Evolutionary conservation across 2,329 filamentous ascomycete species (phyloP).

Genomic region (Ceratocystis lukuohia): DNA sequence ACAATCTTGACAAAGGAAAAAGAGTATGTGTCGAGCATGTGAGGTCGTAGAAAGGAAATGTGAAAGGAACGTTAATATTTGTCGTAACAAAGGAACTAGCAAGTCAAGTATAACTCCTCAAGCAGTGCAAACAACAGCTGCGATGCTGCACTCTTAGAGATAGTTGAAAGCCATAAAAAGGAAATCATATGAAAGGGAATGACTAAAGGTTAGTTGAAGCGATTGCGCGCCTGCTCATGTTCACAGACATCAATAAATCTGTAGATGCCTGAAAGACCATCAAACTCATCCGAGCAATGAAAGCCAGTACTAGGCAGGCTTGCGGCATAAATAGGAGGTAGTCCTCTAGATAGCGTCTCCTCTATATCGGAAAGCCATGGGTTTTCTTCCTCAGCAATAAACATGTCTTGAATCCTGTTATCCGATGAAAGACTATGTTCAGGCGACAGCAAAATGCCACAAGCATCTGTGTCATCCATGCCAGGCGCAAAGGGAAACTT

Average conservation of each 20-base stretch:
- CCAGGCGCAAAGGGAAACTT: constrained; percentile 74
- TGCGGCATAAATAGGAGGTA: constrained; percentile 30
- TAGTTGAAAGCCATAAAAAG: neutral
- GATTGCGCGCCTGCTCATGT: constrained; percentile 23
- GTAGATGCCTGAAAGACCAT: constrained; percentile 45
- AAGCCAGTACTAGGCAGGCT: constrained; percentile 30
- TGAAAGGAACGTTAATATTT: constrained; percentile 13
- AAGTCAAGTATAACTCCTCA: constrained; percentile 17
- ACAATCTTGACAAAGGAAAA: constrained; percentile 8
- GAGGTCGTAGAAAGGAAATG: constrained; percentile 13
- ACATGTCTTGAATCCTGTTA: constrained; percentile 30
- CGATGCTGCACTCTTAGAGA: neutral
- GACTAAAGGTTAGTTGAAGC: constrained; percentile 10
- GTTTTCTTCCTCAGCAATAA: constrained; percentile 33
- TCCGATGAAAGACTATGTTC: constrained; percentile 37
- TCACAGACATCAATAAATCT: constrained; percentile 47
- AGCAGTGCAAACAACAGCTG: neutral
- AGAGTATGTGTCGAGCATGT: constrained; percentile 1
- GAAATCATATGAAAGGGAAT: constrained; percentile 11
- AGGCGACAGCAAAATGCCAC: constrained; percentile 30
- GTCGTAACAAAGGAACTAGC: constrained; percentile 16
- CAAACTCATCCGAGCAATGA: constrained; percentile 36
- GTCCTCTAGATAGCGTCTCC: constrained; percentile 36
- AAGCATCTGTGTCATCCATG: constrained; percentile 23
- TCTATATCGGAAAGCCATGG: constrained; percentile 35